Base-by-base conservation (phyloP, 371 early-diverging fungal genomes). In the Apophysomyces elegans region DNA sequence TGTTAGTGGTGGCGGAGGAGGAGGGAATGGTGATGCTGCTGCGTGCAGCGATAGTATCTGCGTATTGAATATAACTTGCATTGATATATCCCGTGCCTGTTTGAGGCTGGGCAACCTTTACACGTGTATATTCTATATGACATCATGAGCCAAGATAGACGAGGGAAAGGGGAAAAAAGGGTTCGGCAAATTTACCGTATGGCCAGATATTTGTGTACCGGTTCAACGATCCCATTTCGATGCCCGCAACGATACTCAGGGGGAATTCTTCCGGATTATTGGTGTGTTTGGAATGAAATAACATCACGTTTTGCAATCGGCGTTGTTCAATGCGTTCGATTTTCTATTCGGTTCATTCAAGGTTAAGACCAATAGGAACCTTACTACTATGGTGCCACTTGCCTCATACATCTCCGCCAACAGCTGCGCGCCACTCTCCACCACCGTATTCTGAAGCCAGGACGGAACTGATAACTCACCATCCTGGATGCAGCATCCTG, bases 161-260 rank as follows among this genome's bases (percentile, higher is more conserved):
- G 37, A 56, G 56, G 32, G 26, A 63, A 63, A 37, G 13, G 21
- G 43, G 46, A 59, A 32, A 7, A 32, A 59, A 26, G 45, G 46
- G 62, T n/a, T 14, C 7, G 80, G 68, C 58, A 66, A 77, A 36
- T 71, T 67, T 70, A 89, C 91, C 82, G 69, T 82, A 93, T 4
- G 92, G 88, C 84, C 93, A 86, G 37, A 93, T 89, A 68, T 94
- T 92, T 59, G 81, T 83, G 75, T 95, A 95, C 35, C 94, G 78
- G 71, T 91, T 90, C 69, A 85, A 74, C 21, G 84, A 75, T 9
- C 88, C 90, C 74, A 85, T 85, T 72, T 90, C 91, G 45, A 88
- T 77, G 14, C 85, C 87, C 12, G 86, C 85, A 35, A 88, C 81
- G 54, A 90, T 87, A 69, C 88, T 88, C 60, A 83, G 81, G 13